These are phyloP conservation scores for Pyracantha coccinea DNA, from an alignment of 331 rosid genomes.

Conservation along the genomic window DNA sequence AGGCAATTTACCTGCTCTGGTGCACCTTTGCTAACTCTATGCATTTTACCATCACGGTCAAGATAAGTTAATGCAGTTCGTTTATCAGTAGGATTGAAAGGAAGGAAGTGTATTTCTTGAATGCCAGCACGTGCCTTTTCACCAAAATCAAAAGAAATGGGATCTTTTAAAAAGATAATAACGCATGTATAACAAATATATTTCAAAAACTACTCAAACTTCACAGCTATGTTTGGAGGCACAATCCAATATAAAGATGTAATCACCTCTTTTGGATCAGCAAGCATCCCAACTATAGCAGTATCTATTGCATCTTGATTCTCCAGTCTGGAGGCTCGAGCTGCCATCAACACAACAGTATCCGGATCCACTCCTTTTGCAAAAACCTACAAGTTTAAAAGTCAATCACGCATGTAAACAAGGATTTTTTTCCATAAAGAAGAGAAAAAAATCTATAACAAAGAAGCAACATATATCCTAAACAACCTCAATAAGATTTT, in stretches of 20 bases:
- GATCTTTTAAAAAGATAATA: background rate
- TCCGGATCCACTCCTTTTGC: slow-evolving; percentile 88
- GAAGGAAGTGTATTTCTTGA: slow-evolving; percentile 95
- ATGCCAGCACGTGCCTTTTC: slow-evolving; percentile 90
- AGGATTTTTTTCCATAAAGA: background rate
- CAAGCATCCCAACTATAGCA: slow-evolving; percentile 93
- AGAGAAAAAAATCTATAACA: background rate
- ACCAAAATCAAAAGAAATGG: background rate
- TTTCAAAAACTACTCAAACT: slow-evolving; percentile 1
- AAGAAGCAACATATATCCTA: background rate
- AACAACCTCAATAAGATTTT: slow-evolving; percentile 78
- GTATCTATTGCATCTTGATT: slow-evolving; percentile 97
- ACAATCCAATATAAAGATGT: background rate
- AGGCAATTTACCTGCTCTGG: slow-evolving; percentile 77
- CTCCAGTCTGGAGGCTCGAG: slow-evolving; percentile 89
- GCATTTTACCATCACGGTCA: slow-evolving; percentile 85
- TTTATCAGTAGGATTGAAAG: slow-evolving; percentile 97
- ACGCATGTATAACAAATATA: background rate
- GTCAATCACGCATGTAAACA: slow-evolving; percentile 11
- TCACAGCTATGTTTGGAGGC: background rate
- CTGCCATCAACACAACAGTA: slow-evolving; percentile 93
- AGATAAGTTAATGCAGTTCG: slow-evolving; percentile 91
- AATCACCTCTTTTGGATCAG: slow-evolving; percentile 95
- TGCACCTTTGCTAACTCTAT: slow-evolving; percentile 99
- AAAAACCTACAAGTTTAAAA: slow-evolving; percentile 53